These are phyloP conservation scores for Pisolithus orientalis DNA, from an alignment of 768 basidiomycete genomes.

Conservation along the genomic window DNA sequence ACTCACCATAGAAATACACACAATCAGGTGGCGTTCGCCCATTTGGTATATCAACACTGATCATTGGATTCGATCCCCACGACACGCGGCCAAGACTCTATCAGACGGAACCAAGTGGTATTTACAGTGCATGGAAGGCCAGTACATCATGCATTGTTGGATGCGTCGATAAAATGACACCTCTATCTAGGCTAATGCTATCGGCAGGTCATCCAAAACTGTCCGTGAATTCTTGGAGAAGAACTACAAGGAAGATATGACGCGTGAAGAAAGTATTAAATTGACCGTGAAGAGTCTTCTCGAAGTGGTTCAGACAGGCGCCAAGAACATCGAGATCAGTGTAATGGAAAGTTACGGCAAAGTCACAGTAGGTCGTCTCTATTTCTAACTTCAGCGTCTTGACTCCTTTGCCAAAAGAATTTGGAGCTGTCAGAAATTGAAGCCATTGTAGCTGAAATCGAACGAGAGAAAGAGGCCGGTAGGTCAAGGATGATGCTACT, in stretches of 20 bases:
- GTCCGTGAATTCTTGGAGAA: constrained; percentile 98
- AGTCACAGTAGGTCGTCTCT: constrained; percentile 60
- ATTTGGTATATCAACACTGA: constrained; percentile 95
- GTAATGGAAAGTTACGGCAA: constrained; percentile 96
- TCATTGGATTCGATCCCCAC: constrained; percentile 95
- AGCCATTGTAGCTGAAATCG: constrained; percentile 86
- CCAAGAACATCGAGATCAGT: constrained; percentile 98
- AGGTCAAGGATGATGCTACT: constrained; percentile 13
- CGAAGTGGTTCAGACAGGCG: constrained; percentile 99
- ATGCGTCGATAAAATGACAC: background rate
- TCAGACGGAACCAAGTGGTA: constrained; percentile 96
- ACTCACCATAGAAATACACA: constrained; percentile 69
- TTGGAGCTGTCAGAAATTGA: constrained; percentile 86
- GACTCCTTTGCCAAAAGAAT: constrained; percentile 45
- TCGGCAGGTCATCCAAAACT: constrained; percentile 96
- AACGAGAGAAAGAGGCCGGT: constrained; percentile 96
- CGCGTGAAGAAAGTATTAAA: constrained; percentile 87
- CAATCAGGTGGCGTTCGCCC: constrained; percentile 98
- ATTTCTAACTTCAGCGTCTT: background rate
- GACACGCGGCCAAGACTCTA: constrained; percentile 85
- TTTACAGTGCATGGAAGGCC: constrained; percentile 98
- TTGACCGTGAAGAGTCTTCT: constrained; percentile 91
- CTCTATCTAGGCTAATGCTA: constrained; percentile 80
- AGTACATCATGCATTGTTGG: constrained; percentile 1
- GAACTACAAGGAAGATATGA: constrained; percentile 89